Base-by-base conservation (phyloP, 257 asterid genomes). In the Solanum infundibuliforme region DNA sequence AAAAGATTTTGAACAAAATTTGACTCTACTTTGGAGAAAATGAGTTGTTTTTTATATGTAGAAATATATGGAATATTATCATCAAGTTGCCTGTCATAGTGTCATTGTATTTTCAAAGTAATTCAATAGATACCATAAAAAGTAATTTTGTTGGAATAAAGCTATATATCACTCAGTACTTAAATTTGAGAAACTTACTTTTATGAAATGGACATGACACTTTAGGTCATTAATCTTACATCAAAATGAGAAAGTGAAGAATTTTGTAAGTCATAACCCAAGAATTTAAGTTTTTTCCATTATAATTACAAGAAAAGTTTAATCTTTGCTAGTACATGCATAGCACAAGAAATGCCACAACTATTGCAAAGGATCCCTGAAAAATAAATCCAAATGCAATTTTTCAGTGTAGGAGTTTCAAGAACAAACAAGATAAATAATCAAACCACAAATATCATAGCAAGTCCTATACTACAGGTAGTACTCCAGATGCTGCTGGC, bases 361-460 rank as follows among this genome's bases (percentile, higher is more conserved):
- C 85, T 86, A 92, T 91, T 93, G 96, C 98, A 92, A 87, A 93
- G 95, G 95, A 90, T 91, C 91, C 87, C 69, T 74, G 90, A 89
- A 90, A 91, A 87, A 77, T 88, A 91, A 92, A 89, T 92, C 96
- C 98, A 88, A 82, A 92, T 92, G 96, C 96, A 95, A 94, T 92
- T 89, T 88, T 65, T 39, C 18, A 85, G 39, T 52, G 27, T 12
- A 48, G 35, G 72, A 77, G 27, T 31, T 68, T 62, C 58, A 55
- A 76, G 69, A 68, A 84, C 38, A 41, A 71, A 71, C 18, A 32
- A 52, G 60, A 46, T 81, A 10, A 68, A 23, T 38, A 39, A 82
- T 9, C 62, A 21, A 52, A 81, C 71, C 36, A 82, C 76, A 83
- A 73, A 84, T 89, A 82, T 86, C 75, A 35, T 32, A 11, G 4